Conservation (phyloP, 225 moss, liverwort and hornwort species). For the Neckera pumila region DNA sequence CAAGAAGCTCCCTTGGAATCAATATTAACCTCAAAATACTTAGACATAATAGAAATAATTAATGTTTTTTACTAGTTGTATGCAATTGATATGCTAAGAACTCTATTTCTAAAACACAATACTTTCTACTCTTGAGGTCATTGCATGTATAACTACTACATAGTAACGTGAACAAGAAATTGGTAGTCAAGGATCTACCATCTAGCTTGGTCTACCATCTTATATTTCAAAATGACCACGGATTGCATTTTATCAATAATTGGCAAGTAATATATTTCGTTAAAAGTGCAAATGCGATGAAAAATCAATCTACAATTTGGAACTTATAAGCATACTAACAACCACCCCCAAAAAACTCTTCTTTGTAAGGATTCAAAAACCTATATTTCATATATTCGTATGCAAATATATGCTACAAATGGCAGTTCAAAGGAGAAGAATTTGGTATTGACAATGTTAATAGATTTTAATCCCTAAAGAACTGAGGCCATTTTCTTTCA, state of each 20-base stretch:
- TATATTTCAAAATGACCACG: background rate
- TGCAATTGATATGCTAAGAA: background rate
- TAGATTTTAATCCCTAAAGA: too few species aligned
- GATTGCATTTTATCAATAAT: background rate
- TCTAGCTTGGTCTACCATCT: fast-evolving
- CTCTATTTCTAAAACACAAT: background rate
- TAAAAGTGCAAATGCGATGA: background rate
- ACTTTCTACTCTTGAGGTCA: background rate
- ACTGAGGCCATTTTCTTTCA: too few species aligned
- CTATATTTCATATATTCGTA: too few species aligned
- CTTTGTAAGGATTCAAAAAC: fast-evolving
- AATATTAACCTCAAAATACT: background rate
- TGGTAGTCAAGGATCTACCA: background rate
- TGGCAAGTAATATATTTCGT: background rate
- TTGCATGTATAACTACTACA: background rate
- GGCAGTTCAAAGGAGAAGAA: background rate
- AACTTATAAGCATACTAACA: background rate
- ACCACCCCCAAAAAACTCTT: fast-evolving
- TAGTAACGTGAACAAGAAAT: background rate
- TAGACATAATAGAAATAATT: background rate
- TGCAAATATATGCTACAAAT: too few species aligned
- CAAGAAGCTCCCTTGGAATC: background rate
- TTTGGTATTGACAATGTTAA: background rate
- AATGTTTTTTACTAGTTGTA: background rate
- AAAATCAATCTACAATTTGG: too few species aligned